Evolutionary conservation across 768 basidiomycete genomes (phyloP).

Genomic region (Hemileccinum impolitum): DNA sequence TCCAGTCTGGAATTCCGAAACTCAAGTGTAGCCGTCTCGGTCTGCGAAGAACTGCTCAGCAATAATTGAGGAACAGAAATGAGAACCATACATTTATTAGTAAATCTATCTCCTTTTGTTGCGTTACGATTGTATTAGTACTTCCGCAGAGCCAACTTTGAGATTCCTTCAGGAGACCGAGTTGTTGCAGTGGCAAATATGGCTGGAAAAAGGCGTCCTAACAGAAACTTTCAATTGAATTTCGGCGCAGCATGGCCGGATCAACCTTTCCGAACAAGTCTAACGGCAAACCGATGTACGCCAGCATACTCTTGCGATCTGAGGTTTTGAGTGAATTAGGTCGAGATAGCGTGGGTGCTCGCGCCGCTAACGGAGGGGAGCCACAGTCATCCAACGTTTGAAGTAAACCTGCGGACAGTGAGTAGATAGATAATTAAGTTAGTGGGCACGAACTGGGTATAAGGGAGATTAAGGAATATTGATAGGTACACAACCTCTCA

Average conservation of each 20-base stretch:
- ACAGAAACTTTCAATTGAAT: slow-evolving; percentile 1
- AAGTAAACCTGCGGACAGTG: slow-evolving; percentile 58
- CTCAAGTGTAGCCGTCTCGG: slow-evolving; percentile 83
- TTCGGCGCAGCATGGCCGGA: background rate
- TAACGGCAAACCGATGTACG: slow-evolving; percentile 90
- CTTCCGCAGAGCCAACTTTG: slow-evolving; percentile 90
- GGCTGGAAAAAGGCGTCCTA: slow-evolving; percentile 97
- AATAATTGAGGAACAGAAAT: background rate
- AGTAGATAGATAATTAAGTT: slow-evolving; percentile 1
- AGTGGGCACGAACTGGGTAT: slow-evolving; percentile 61
- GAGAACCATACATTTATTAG: slow-evolving; percentile 67
- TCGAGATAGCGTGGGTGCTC: slow-evolving; percentile 59
- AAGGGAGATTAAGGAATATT: slow-evolving; percentile 93
- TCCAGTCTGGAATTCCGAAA: slow-evolving; percentile 83
- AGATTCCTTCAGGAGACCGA: slow-evolving; percentile 80
- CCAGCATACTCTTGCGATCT: slow-evolving; percentile 85
- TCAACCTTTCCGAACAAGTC: slow-evolving; percentile 87
- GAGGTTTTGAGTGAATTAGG: slow-evolving; percentile 84
- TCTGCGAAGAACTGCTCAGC: slow-evolving; percentile 41
- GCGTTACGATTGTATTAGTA: slow-evolving; percentile 93
- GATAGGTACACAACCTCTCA: slow-evolving; percentile 93
- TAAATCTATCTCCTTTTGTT: slow-evolving; percentile 88
- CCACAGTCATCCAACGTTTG: slow-evolving; percentile 91
- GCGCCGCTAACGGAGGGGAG: slow-evolving; percentile 68
- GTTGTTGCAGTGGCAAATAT: slow-evolving; percentile 92